Evolutionary conservation across 1,284 basidiomycete genomes (phyloP), one percentile per base, ranked within the genome.

Genomic region (Athelia sp.): DNA sequence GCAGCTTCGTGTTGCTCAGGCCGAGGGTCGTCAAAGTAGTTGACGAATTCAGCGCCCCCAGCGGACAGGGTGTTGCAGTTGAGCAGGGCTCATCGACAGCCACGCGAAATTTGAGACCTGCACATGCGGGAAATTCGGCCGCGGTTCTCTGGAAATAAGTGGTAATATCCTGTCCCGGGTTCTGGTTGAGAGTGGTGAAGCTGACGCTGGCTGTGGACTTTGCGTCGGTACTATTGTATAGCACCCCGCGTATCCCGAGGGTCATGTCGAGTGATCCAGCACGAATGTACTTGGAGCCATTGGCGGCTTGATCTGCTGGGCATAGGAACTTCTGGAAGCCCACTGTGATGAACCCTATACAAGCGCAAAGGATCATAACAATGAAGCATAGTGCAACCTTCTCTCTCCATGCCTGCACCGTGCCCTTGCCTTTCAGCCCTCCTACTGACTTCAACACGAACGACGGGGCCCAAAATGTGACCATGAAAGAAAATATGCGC

Each of bases 341-440:
- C 62, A 99, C 92, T 43, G 97, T 99, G 52, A 89, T 78, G 68
- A 98, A 99, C 9, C 91, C 96, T 47, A 98, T 82, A 45, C 79
- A 69, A 19, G 75, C 86, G 57, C 94, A 97, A 21, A 98, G 69
- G 21, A 92, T 29, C 51, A 83, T 59, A 48, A 93, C 90, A 61
- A 97, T 86, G 66, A 88, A 83, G 66, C 94, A 98, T 8, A 99
- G 78, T 4, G 94, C 84, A 52, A 98, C 84, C 75, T 99, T 99
- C 70, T 99, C 97, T 58, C 97, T 81, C 97, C 97, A 99, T 1
- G 97, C 97, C 69, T 98, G 92, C 56, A 84, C 77, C 52, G 83
- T 75, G 47, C 80, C 73, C 63, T 79, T 79, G 65, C 94, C 91
- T 61, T 81, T 86, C 66, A 98, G 78, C 45, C 93, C 92, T 50